phyloP scores from a whole-genome alignment of 108 stramenopile species.

The Stephanodiscus minutulus region DNA sequence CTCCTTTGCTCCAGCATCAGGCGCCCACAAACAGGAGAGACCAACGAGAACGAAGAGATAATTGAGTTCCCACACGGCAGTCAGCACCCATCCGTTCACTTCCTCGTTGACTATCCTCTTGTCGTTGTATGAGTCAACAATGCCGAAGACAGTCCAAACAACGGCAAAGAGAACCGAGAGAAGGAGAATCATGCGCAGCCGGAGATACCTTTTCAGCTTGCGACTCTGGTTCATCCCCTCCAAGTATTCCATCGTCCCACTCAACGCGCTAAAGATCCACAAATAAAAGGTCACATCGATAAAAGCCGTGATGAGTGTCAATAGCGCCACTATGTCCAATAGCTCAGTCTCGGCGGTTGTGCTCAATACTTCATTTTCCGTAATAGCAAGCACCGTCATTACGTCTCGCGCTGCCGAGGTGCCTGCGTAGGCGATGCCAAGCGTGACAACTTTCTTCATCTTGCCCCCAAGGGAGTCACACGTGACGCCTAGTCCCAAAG shows the following conservation, averaged over 20 bases:
- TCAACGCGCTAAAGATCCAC: slow-evolving; percentile 86
- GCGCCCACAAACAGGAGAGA: slow-evolving; percentile 79
- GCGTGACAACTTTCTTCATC: slow-evolving; percentile 64
- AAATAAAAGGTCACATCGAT: slow-evolving; percentile 81
- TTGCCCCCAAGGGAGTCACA: slow-evolving; percentile 72
- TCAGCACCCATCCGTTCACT: slow-evolving; percentile 67
- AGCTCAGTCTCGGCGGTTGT: slow-evolving; percentile 68
- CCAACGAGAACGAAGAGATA: slow-evolving; percentile 74
- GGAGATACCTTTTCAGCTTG: slow-evolving; percentile 78
- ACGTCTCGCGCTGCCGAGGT: slow-evolving; percentile 62
- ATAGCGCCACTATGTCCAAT: slow-evolving; percentile 72
- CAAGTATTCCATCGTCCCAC: slow-evolving; percentile 82
- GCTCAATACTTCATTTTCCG: slow-evolving; percentile 68
- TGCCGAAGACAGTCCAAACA: slow-evolving; percentile 77
- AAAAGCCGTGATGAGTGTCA: slow-evolving; percentile 61
- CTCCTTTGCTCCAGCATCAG: slow-evolving; percentile 79
- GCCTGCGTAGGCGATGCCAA: slow-evolving; percentile 69
- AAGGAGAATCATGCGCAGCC: slow-evolving; percentile 73
- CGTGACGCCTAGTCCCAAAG: slow-evolving; percentile 85
- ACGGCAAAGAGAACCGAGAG: slow-evolving; percentile 82
- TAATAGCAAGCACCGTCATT: slow-evolving; percentile 72
- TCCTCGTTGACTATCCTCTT: slow-evolving; percentile 69
- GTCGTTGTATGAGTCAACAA: slow-evolving; percentile 73
- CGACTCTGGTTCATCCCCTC: slow-evolving; percentile 79
- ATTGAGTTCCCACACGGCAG: slow-evolving; percentile 79